Conservation (phyloP, 2,329 filamentous ascomycete genomes). For the Canariomyces notabilis region DNA sequence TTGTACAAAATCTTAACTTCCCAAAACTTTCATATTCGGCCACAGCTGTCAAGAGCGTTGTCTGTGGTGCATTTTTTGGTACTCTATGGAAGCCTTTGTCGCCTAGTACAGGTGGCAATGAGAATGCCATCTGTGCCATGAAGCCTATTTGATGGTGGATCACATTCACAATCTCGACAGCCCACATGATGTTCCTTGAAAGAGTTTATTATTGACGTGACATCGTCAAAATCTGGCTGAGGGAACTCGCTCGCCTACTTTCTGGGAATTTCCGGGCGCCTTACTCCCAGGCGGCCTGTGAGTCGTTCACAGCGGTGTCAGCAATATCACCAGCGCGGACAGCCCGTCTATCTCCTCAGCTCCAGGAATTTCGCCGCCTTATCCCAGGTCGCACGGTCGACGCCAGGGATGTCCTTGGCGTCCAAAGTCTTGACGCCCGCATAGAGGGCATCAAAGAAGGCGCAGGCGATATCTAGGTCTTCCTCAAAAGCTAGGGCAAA, state of each 20-base stretch:
- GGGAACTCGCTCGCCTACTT: neutral
- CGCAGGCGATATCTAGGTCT: constrained; percentile 53
- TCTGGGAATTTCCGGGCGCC: too few species aligned
- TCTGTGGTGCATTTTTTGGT: too few species aligned
- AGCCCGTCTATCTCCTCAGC: constrained; percentile 27
- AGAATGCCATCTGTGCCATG: too few species aligned
- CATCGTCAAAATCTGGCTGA: neutral
- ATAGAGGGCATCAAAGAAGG: constrained; percentile 54
- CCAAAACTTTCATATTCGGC: neutral
- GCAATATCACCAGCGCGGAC: neutral
- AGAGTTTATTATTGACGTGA: neutral
- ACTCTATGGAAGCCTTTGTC: too few species aligned
- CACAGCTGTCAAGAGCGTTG: too few species aligned
- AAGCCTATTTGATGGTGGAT: too few species aligned
- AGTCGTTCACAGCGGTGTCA: too few species aligned
- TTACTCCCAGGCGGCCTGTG: neutral
- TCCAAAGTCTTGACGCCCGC: constrained; percentile 52
- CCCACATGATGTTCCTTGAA: too few species aligned
- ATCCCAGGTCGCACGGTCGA: constrained; percentile 49
- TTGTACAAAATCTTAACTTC: constrained; percentile 3
- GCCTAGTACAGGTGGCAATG: too few species aligned
- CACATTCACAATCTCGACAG: neutral
- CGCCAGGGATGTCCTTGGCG: constrained; percentile 41
- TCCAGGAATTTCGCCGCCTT: constrained; percentile 51
- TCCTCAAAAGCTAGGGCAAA: constrained; percentile 54